Evolutionary conservation across 192 early-diverging fungal genomes (phyloP).

Genomic region (Backusella australiensis): DNA sequence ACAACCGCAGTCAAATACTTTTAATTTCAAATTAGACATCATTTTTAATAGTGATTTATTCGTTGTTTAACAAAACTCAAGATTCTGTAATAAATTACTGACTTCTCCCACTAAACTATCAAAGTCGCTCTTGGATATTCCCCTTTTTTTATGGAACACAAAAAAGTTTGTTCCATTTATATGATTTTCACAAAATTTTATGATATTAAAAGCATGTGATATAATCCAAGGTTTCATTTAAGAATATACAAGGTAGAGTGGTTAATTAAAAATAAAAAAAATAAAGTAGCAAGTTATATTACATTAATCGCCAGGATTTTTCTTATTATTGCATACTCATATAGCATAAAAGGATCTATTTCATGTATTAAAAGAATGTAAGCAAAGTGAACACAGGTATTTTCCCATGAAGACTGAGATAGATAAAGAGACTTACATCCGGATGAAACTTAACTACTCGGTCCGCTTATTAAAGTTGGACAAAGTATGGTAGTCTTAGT

Average conservation of each 20-base stretch:
- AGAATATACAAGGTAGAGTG: neutral
- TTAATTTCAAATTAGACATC: neutral
- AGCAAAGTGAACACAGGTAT: neutral
- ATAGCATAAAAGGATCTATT: neutral
- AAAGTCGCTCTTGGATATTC: neutral
- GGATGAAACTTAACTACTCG: neutral
- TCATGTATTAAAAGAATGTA: neutral
- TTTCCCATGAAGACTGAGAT: neutral
- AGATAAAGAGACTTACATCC: neutral
- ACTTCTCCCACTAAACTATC: neutral
- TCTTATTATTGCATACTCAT: neutral
- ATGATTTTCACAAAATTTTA: neutral
- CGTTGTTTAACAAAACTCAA: neutral
- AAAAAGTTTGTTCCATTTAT: neutral
- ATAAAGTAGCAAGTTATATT: neutral
- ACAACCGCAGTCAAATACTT: conserved; percentile 1
- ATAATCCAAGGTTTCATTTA: neutral
- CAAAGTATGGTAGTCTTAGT: neutral
- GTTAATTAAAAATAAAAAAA: neutral
- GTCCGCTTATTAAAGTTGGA: neutral
- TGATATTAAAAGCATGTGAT: neutral
- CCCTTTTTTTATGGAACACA: neutral
- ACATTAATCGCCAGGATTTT: neutral
- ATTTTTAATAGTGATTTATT: neutral
- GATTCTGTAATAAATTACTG: neutral